phyloP scores from a whole-genome alignment of 345 rosid genomes.

The Citrus medica region DNA sequence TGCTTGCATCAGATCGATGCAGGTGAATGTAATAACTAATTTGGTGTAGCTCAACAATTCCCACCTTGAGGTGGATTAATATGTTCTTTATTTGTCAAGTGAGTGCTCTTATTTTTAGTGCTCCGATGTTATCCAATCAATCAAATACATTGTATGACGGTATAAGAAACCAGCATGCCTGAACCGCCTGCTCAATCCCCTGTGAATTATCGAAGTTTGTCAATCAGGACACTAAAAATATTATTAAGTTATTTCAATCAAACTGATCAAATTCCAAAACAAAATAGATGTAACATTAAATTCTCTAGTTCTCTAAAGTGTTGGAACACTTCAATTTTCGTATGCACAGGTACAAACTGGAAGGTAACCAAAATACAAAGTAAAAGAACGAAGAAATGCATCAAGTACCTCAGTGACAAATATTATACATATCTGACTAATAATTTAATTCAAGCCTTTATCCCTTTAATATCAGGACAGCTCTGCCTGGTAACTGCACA shows the following conservation, averaged over 20 bases:
- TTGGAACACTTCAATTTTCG: not conserved
- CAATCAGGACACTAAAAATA: not conserved
- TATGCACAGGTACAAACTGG: not conserved
- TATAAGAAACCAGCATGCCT: not conserved
- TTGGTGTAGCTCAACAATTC: conserved; percentile 7
- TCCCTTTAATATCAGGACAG: not conserved
- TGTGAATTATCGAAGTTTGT: not conserved
- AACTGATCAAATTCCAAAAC: not conserved
- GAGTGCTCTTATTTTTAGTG: not conserved
- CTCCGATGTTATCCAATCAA: not conserved
- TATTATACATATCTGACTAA: not conserved
- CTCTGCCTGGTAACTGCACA: not conserved
- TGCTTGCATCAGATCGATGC: conserved; percentile 55
- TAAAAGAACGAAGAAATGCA: not conserved
- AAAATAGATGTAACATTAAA: not conserved
- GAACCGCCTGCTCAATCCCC: not conserved
- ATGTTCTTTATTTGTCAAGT: not conserved
- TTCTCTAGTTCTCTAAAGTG: not conserved
- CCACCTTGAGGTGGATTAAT: conserved; percentile 22
- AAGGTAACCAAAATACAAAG: not conserved
- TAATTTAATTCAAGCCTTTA: not conserved
- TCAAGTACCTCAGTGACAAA: not conserved
- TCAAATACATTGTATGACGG: not conserved
- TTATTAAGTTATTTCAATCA: no score
- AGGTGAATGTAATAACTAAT: conserved; percentile 18